Evolutionary conservation across 2,329 filamentous ascomycete species (phyloP), one percentile per base, ranked within the genome.

Genomic region (Diplocarpon rosae): DNA sequence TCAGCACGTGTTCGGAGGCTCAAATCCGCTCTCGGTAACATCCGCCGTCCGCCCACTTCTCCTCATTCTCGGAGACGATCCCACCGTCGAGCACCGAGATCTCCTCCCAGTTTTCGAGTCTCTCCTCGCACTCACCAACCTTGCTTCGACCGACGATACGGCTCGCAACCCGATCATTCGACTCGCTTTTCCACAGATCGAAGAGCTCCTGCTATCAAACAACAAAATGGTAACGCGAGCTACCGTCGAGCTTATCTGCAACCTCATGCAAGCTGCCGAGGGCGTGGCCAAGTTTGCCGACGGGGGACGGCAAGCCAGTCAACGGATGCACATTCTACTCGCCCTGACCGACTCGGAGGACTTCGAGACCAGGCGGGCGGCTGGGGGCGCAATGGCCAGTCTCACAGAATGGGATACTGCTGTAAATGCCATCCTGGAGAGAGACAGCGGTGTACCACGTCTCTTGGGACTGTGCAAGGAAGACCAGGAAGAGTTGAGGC

Each of bases 281-380:
- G 82, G 81, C 14, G 71, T 85, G 2, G 70, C 74, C 1, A 71
- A 83, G 24, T 90, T 86, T 55, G 81, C 79, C 0, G 81, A 84
- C 46, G 74, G 71, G 10, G 76, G 73, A 3, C 71, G 74, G 20
- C 75, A 82, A 49, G 84, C 87, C 0, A 75, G 73, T 20, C 80
- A 85, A 43, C 74, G 90, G 0, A 65, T 96, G 34, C 83, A 93
- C 59, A 78, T 96, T 32, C 69, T 98, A 1, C 74, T 95, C 11
- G 92, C 90, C 0, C 76, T 98, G 30, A 82, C 87, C 0, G 89
- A 96, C 59, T 80, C 86, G 1, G 84, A 94, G 40, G 88, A 96
- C 53, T 64, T 76, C 6, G 78, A 77, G 0, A 95, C 88, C 0
- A 71, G 90, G 27, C 78, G 80, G 38, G 92, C 88, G 0, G 89